These are phyloP conservation scores for Phialophora chinensis DNA, from an alignment of 2,329 filamentous ascomycete species.

Conservation along the genomic window DNA sequence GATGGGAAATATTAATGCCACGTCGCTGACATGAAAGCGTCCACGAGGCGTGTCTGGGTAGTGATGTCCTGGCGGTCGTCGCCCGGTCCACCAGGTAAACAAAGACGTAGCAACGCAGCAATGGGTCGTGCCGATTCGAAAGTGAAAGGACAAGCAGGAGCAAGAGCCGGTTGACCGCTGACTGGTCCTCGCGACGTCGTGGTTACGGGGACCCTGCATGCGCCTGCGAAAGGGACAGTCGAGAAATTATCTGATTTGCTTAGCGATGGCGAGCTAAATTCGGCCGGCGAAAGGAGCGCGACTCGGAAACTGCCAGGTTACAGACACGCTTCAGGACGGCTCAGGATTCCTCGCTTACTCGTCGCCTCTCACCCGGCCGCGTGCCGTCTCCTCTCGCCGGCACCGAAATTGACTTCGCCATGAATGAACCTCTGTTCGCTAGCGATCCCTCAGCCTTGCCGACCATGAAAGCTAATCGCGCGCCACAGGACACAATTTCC, in stretches of 20 bases:
- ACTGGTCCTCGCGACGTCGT: slow-evolving; percentile 1
- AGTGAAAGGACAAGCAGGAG: slow-evolving; percentile 3
- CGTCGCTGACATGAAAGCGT: background rate
- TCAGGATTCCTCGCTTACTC: background rate
- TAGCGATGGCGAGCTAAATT: slow-evolving; percentile 15
- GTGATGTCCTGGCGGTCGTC: background rate
- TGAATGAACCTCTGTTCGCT: slow-evolving; percentile 13
- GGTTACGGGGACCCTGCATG: slow-evolving; percentile 5
- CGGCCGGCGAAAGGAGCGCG: slow-evolving; percentile 3
- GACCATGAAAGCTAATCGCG: background rate
- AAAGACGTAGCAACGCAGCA: slow-evolving; percentile 11
- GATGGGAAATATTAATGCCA: background rate
- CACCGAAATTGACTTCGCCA: slow-evolving; percentile 1
- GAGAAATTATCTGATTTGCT: slow-evolving; percentile 24
- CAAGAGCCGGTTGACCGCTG: background rate
- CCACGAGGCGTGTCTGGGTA: background rate
- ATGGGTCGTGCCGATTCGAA: slow-evolving; percentile 16
- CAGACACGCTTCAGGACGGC: slow-evolving; percentile 4
- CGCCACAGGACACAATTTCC: slow-evolving; percentile 17
- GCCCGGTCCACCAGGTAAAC: slow-evolving; percentile 7
- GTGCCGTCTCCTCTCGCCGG: background rate
- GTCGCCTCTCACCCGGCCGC: no score
- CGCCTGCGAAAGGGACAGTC: background rate
- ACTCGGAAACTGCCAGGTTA: slow-evolving; percentile 1
- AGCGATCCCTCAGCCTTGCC: slow-evolving; percentile 12